These are phyloP conservation scores for Phoma herbarum DNA, from an alignment of 2,329 filamentous ascomycete species.

Conservation along the genomic window DNA sequence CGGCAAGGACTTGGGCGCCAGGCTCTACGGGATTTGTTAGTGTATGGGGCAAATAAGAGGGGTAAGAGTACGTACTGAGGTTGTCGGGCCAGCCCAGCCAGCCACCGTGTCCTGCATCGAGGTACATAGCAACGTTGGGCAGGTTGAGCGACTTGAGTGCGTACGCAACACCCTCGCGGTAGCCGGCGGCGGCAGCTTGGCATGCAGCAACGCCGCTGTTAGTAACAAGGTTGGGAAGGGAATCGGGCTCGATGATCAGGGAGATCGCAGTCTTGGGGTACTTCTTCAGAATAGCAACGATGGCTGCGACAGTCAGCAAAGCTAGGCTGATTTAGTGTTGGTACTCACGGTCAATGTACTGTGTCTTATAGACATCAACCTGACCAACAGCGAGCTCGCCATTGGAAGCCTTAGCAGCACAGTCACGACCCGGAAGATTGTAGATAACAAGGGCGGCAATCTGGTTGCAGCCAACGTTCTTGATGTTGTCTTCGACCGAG, in stretches of 20 bases:
- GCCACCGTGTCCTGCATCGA: constrained; percentile 71
- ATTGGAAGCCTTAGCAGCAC: constrained; percentile 70
- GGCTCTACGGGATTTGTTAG: constrained; percentile 47
- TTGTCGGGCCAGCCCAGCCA: constrained; percentile 73
- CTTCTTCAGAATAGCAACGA: constrained; percentile 63
- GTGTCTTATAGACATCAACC: constrained; percentile 59
- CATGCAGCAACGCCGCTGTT: constrained; percentile 65
- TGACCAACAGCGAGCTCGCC: constrained; percentile 68
- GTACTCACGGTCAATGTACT: constrained; percentile 61
- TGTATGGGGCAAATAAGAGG: not conserved
- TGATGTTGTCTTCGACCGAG: constrained; percentile 59
- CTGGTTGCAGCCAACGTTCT: constrained; percentile 59
- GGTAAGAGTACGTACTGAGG: constrained; percentile 48
- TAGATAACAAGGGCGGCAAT: constrained; percentile 68
- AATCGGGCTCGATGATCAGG: constrained; percentile 66
- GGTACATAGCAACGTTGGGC: constrained; percentile 70
- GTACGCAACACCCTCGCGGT: constrained; percentile 67
- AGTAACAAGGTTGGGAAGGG: constrained; percentile 70
- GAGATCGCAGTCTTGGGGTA: constrained; percentile 58
- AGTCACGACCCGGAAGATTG: constrained; percentile 71
- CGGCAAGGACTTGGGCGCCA: constrained; percentile 60
- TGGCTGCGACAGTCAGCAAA: constrained; percentile 46
- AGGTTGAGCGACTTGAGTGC: constrained; percentile 67
- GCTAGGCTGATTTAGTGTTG: not conserved
- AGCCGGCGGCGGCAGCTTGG: constrained; percentile 64